Conservation (phyloP, 768 basidiomycete genomes). For the Chalciporus chontae region DNA sequence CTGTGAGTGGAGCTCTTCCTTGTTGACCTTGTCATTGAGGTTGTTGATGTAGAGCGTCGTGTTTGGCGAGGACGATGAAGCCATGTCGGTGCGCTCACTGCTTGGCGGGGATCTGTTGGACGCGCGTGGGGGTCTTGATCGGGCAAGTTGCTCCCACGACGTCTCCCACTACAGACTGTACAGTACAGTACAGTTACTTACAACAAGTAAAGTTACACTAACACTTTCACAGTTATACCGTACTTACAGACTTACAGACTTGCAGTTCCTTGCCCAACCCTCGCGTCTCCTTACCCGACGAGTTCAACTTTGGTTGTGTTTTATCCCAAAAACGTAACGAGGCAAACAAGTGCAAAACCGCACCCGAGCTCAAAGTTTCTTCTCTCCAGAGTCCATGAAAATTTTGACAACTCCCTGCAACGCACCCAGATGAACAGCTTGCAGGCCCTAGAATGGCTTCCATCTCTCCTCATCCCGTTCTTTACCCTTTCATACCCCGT, state of each 20-base stretch:
- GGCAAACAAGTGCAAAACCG: constrained; percentile 33
- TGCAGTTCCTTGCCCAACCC: too few relatives aligned
- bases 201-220: too few relatives aligned
- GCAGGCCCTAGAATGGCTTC: constrained; percentile 41
- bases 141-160: constrained; percentile 26
- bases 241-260: too few relatives aligned
- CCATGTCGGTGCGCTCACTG: constrained; percentile 27
- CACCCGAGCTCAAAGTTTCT: constrained; percentile 7
- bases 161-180: too few relatives aligned
- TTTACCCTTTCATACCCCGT: constrained; percentile 71
- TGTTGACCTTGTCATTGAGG: constrained; percentile 90
- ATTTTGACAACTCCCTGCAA: constrained; percentile 31
- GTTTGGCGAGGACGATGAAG: constrained; percentile 67
- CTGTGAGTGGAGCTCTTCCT: constrained; percentile 80
- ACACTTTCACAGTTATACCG: too few relatives aligned
- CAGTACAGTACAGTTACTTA: too few relatives aligned
- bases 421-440: constrained; percentile 36
- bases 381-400: constrained; percentile 29
- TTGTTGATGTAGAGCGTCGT: constrained; percentile 90
- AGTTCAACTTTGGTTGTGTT: constrained; percentile 22
- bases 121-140: constrained; percentile 6
- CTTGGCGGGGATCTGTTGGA: not conserved
- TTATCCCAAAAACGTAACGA: constrained; percentile 26
- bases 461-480: constrained; percentile 61
- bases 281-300: not conserved